Evolutionary conservation across 2,329 filamentous ascomycete genomes (phyloP), one percentile per base, ranked within the genome.

Genomic region (Penicillium fuscoglaucum): DNA sequence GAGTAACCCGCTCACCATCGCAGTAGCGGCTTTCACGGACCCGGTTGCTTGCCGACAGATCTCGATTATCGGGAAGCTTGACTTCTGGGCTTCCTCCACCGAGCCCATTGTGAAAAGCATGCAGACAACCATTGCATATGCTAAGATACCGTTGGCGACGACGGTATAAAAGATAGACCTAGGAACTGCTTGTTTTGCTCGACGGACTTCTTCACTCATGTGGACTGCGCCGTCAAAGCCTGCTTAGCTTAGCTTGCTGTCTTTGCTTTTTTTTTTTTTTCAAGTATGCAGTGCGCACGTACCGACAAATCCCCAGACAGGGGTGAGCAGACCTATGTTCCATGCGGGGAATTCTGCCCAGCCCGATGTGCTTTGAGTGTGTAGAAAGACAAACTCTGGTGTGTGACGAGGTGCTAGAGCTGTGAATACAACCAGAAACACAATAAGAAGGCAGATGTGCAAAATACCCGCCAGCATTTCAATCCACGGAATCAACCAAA

Each of bases 141-240:
- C 77, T 37, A 80, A 61, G 29, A 74, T 55, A 4, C 73, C 76
- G 46, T 80, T 80, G n/a, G 78, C 73, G 29, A 76, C 68, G 24
- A 77, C 70, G 1, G 78, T 75, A 65, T 78, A 78, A 44, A 81
- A 70, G 52, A 80, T 75, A n/a, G 76, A 76, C 17, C 74, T 72
- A 0, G 80, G 80, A 1, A 82, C 76, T 1, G 78, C 77, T 17
- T 77, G 73, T 50, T 79, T 78, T 3, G 80, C 75, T 53, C 79
- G 72, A 6, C 73, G 70, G 6, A 78, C 77, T 63, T 80, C 77
- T 61, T 80, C 77, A 26, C 76, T 77, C 76, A 81, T 79, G 56
- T 82, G 80, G 0, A 83, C 71, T 13, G 77, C 76, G 10, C 78
- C 75, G 46, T 83, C 80, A 50, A 80, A 80, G 12, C 79, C 80